phyloP scores from a whole-genome alignment of 148 eudicot species.

The Rhododendron molle region DNA sequence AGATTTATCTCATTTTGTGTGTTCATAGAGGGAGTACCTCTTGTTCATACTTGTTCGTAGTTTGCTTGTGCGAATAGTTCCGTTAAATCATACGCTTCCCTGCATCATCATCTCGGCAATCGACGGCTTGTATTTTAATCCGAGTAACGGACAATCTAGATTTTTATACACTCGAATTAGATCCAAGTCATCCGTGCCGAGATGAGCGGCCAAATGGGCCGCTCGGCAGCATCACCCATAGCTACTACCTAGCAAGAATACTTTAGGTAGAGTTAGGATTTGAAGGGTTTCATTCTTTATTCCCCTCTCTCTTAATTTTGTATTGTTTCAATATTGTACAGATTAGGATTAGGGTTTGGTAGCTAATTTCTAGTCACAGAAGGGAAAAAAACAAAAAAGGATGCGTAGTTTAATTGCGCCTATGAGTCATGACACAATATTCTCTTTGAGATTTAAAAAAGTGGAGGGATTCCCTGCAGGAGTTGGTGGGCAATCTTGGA shows the following conservation, averaged over 20 bases:
- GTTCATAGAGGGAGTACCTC: no score
- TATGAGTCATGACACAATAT: constrained; percentile 32
- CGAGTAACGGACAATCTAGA: no score
- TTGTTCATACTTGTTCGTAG: no score
- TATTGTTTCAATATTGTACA: neutral
- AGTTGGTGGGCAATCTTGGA: constrained; percentile 64
- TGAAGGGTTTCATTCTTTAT: constrained; percentile 10
- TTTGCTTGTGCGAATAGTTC: no score
- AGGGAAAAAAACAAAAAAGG: constrained; percentile 18
- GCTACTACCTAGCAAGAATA: neutral
- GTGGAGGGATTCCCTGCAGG: constrained; percentile 26
- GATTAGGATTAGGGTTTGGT: neutral
- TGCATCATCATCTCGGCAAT: no score
- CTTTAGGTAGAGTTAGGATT: constrained; percentile 19
- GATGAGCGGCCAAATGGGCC: no score
- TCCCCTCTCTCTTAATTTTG: constrained; percentile 13
- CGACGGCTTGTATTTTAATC: no score
- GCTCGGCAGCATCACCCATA: no score
- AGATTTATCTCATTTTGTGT: no score
- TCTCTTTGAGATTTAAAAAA: constrained; percentile 28
- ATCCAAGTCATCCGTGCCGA: no score
- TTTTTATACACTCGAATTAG: no score
- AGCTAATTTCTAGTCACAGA: constrained; percentile 2
- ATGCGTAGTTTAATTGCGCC: constrained; percentile 21
- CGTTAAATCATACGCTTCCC: no score